Evolutionary conservation across 129 eudicot genomes (phyloP), one percentile per base, ranked within the genome.

Genomic region (Oenanthe sinensis): DNA sequence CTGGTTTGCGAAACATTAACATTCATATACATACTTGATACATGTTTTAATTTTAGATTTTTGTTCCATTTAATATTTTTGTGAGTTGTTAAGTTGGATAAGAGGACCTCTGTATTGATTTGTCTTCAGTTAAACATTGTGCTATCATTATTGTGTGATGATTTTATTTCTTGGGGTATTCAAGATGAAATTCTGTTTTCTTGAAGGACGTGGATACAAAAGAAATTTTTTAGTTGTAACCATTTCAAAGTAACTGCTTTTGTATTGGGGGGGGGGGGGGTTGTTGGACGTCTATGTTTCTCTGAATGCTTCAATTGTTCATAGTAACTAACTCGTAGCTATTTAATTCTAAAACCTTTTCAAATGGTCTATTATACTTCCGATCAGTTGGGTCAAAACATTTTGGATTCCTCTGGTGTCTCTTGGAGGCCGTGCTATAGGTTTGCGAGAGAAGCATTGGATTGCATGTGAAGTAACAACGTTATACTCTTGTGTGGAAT

Each of bases 371-470:
- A 87, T 96, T 71, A 74, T 96, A 82, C 91, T 96, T 49, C 99
- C 99, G 39, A 49, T 92, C 68, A 85, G 91, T 81, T 96, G 99
- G 99, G 88, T 89, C 74, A 92, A 87, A 85, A 85, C 88, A 79
- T 96, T 96, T 86, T 96, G 99, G 99, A 78, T 85, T 79, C 82
- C 92, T 70, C 81, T 96, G 20, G 78, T 92, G 47, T 87, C 97
- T 63, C 72, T 71, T 77, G 99, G 99, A 79, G 97, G 91, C 55
- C 86, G 70, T 47, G 91, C 97, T 79, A 90, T 92, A 46, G 99
- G 99, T 78, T 83, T 96, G 74, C 90, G 97, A 80, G 99, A 96
- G 88, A 92, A 83, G 87, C 97, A 85, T 63, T 92, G 97, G 99
- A 82, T 92, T 84, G 87, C 97, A 62, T 80, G 87, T 80, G 99